Conservation (phyloP, 306 rosid genomes). For the Pachyrhizus erosus region DNA sequence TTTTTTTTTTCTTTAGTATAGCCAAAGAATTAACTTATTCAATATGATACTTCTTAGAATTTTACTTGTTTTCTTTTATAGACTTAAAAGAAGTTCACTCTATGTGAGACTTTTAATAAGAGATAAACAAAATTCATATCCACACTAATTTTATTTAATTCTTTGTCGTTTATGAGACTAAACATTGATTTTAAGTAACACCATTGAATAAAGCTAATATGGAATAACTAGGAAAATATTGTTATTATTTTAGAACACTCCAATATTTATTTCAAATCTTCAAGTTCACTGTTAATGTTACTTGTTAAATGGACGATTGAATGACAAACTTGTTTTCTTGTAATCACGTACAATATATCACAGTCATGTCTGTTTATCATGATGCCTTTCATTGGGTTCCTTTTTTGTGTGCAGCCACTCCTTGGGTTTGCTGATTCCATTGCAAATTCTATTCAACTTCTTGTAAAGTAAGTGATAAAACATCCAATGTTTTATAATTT, state of each 20-base stretch:
- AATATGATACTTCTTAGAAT: too few species aligned
- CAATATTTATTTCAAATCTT: constrained; percentile 11
- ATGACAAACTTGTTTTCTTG: neutral
- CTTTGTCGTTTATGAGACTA: neutral
- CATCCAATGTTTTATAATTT: neutral
- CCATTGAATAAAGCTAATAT: neutral
- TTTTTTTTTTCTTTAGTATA: too few species aligned
- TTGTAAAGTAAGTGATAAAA: constrained; percentile 4
- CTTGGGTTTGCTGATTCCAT: neutral
- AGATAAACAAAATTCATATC: neutral
- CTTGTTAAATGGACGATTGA: neutral
- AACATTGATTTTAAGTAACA: neutral
- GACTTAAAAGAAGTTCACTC: neutral
- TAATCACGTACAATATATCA: constrained; percentile 1
- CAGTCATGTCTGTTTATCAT: neutral
- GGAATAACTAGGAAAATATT: neutral
- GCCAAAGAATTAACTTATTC: too few species aligned
- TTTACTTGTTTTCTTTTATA: neutral
- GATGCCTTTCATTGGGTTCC: neutral
- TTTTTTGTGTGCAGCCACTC: neutral
- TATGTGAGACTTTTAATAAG: neutral
- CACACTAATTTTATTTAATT: neutral
- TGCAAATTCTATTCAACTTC: constrained; percentile 8
- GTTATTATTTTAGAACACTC: constrained; percentile 9
- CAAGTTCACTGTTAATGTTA: neutral